Evolutionary conservation across 495 filamentous ascomycete species (phyloP).

Genomic region (Aspergillus asperescens): DNA sequence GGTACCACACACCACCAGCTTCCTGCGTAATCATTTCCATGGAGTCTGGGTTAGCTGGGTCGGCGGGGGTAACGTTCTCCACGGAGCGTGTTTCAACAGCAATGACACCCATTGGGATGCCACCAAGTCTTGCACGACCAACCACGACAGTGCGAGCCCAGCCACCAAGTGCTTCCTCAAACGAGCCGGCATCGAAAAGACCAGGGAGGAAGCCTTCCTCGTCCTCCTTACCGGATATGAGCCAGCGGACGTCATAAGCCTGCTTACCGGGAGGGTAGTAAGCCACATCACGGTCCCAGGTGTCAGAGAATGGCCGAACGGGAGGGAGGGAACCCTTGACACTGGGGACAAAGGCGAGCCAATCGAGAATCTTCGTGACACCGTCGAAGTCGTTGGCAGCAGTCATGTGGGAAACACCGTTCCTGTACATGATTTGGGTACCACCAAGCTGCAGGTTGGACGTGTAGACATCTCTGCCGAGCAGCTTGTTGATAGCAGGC

Average conservation of each 20-base stretch:
- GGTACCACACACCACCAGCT: slow-evolving; percentile 98
- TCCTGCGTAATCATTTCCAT: slow-evolving; percentile 89
- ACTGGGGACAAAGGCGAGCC: slow-evolving; percentile 95
- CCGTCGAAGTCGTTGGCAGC: slow-evolving; percentile 96
- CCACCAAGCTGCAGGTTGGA: slow-evolving; percentile 98
- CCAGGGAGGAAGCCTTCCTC: slow-evolving; percentile 83
- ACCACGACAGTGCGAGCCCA: slow-evolving; percentile 97
- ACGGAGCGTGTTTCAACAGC: slow-evolving; percentile 92
- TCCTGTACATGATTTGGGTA: slow-evolving; percentile 99
- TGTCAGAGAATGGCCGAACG: slow-evolving; percentile 75
- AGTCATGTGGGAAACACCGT: slow-evolving; percentile 98
- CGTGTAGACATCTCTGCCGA: slow-evolving; percentile 96
- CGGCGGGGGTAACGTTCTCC: slow-evolving; percentile 96
- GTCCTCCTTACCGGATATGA: slow-evolving; percentile 86
- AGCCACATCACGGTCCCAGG: slow-evolving; percentile 86
- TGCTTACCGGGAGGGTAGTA: slow-evolving; percentile 84
- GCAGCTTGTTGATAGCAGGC: slow-evolving; percentile 94
- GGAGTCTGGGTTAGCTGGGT: slow-evolving; percentile 96
- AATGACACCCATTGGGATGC: slow-evolving; percentile 98
- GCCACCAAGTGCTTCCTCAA: slow-evolving; percentile 92
- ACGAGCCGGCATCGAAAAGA: slow-evolving; percentile 93
- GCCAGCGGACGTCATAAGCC: slow-evolving; percentile 87
- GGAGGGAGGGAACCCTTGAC: slow-evolving; percentile 86
- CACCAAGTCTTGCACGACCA: slow-evolving; percentile 91
- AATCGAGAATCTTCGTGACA: slow-evolving; percentile 95